Base-by-base conservation (phyloP, 2,329 filamentous ascomycete species). In the Fusarium multiceps region DNA sequence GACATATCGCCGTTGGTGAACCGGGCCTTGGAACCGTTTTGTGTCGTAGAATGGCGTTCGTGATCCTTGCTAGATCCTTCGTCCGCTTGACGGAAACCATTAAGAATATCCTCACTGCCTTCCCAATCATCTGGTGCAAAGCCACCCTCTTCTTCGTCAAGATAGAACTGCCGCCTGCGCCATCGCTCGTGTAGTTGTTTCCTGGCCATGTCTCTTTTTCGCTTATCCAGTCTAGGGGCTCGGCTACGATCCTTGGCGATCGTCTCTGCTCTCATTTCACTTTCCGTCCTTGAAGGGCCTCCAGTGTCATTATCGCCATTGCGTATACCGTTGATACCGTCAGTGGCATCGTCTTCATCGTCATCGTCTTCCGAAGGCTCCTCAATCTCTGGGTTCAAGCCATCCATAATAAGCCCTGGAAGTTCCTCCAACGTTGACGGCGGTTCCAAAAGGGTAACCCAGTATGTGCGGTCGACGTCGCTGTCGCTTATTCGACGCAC, bases 131-230 rank as follows among this genome's bases (percentile, higher is more conserved):
- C 83, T 0, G 91, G 91, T 3, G 87, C 83, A n/a, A 79, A 77
- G 12, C 88, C 86, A 4, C 93, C 93, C 78, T 97, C 93, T 81
- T 97, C 93, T 78, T 94, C 91, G 61, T 97, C 93, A 1, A 93
- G 86, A 74, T 96, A 97, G 73, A 96, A 97, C 41, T 90, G 88
- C 47, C 93, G 86, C 62, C 92, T 86, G 73, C 87, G 88, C 93
- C 93, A 96, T 51, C 93, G 86, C 56, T 94, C 88, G 72, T 91
- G 85, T 37, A 93, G 82, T 68, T 85, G 84, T 41, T 80, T 82
- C 16, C 87, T 82, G 2, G 86, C 85, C 79, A 82, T 80, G 9
- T 80, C 78, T 28, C 80, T 77, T 27, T 80, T 77, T 20, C 80
- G 76, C 60, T 80, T 82, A 43, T 83, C 80, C 56, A 81, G 76